A percentile compares a stretch with the other conserved stretches of the same genome.
phyloP scores from a whole-genome alignment of 441 rosid species.

The Hura crepitans region DNA sequence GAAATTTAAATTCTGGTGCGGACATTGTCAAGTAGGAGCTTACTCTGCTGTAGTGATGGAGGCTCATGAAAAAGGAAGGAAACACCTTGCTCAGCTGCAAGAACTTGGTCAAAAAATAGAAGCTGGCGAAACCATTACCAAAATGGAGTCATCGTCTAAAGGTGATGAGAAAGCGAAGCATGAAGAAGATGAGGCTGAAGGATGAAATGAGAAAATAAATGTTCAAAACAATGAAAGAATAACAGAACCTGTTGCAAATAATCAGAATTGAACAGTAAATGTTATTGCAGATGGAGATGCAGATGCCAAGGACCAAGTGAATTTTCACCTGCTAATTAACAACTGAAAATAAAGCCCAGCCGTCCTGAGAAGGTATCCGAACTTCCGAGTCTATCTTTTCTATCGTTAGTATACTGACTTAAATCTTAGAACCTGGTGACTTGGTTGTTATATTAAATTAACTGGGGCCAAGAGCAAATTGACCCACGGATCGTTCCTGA shows the following conservation, averaged over 20 bases:
- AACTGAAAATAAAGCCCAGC: not conserved
- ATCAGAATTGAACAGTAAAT: slow-evolving; percentile 3
- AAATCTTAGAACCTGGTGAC: not conserved
- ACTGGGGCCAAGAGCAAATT: not conserved
- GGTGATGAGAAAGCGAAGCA: slow-evolving; percentile 1
- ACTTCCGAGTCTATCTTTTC: not conserved
- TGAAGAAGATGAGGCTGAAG: not conserved
- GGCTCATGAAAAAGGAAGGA: slow-evolving; percentile 51
- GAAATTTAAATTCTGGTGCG: slow-evolving; percentile 46
- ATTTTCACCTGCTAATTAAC: not conserved
- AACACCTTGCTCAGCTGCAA: slow-evolving; percentile 34
- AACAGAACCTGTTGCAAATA: not conserved
- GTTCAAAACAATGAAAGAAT: no score
- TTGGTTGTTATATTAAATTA: not conserved
- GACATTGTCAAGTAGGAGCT: slow-evolving; percentile 38
- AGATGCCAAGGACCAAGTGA: not conserved
- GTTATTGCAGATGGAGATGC: not conserved
- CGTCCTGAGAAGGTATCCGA: not conserved
- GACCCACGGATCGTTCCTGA: no score
- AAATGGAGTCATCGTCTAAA: not conserved
- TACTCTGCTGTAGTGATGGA: slow-evolving; percentile 35
- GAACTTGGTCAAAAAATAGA: slow-evolving; percentile 16
- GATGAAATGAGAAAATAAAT: not conserved
- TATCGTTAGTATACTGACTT: not conserved
- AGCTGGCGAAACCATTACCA: not conserved